Base-by-base conservation (phyloP, 2,329 filamentous ascomycete genomes). In the Fusarium sp. region DNA sequence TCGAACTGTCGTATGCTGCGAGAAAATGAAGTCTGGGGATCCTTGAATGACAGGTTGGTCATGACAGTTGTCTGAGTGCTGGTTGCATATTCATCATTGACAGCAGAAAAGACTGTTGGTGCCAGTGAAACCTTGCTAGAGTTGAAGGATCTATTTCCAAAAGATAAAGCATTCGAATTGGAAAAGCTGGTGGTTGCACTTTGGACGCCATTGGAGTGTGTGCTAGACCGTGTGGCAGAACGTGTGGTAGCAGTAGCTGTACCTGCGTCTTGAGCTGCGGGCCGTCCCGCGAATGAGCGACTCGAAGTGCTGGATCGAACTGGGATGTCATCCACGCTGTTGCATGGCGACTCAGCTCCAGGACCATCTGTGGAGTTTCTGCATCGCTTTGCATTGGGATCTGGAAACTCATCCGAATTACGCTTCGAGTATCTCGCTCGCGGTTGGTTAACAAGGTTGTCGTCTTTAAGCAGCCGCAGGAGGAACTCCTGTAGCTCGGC, bases 51-150 rank as follows among this genome's bases (percentile, higher is more conserved):
- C 6, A 20, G 50, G 8, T 76, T 68, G 1, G 73, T 65, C 0
- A 64, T 29, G n/a, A 80, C 57, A 1, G 83, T 85, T 18, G 81
- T 80, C 65, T 85, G 82, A 1, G 79, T 84, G 14, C 79, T 79
- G 5, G 73, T 68, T 1, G 69, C 69, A 13, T 45, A 62, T 2
- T 77, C 73, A 16, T 77, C 57, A 68, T 71, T 66, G 20, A 65
- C 31, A n/a, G 77, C 70, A 13, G 82, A 84, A 62, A 85, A 86
- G 24, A 83, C 70, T 6, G 69, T 78, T 0, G 81, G 78, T 3
- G 69, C 76, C 29, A 83, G 72, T 0, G 83, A 84, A 3, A 72
- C 68, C 39, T 69, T 81, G 63, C 81, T 84, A 5, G 81, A 81
- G 37, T 78, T 82, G 16, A 73, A 75, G 8, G 83, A 83, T 2